Evolutionary conservation across 2,329 filamentous ascomycete species (phyloP).

Genomic region (Neurospora sp.): DNA sequence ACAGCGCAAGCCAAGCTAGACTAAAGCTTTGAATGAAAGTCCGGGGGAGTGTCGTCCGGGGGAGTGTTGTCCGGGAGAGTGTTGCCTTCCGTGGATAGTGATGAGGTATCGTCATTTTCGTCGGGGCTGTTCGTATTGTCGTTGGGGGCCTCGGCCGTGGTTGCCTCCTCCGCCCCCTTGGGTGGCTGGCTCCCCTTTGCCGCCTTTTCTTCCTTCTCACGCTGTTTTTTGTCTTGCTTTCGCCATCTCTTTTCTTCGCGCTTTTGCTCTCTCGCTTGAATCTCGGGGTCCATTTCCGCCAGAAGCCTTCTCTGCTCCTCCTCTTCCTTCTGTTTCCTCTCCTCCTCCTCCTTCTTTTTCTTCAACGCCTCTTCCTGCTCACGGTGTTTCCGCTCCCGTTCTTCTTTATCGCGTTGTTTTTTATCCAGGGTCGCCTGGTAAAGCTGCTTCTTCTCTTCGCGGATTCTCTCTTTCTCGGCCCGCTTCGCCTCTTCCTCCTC

Average conservation of each 20-base stretch:
- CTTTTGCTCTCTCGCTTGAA: not conserved
- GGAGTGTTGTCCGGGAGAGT: not conserved
- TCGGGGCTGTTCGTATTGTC: not conserved
- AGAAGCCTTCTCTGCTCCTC: not conserved
- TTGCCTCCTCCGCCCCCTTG: not conserved
- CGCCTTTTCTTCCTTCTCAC: not conserved
- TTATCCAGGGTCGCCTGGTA: not conserved
- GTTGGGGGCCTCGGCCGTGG: not conserved
- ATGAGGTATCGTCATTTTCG: not conserved
- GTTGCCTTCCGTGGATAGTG: not conserved
- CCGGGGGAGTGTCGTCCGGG: too few species aligned
- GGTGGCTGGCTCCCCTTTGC: not conserved
- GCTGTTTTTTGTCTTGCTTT: not conserved
- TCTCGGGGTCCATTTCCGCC: not conserved
- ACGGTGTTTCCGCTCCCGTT: too few species aligned
- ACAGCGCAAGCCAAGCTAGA: not conserved
- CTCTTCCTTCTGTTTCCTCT: not conserved
- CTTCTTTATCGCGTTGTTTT: not conserved
- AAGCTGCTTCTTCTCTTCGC: not conserved
- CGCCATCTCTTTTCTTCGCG: not conserved
- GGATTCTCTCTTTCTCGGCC: not conserved
- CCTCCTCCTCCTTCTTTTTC: not conserved
- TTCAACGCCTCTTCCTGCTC: not conserved
- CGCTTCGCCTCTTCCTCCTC: not conserved
- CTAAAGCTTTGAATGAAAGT: not conserved